Evolutionary conservation across 345 rosid species (phyloP).

Genomic region (Aquilaria malaccensis): DNA sequence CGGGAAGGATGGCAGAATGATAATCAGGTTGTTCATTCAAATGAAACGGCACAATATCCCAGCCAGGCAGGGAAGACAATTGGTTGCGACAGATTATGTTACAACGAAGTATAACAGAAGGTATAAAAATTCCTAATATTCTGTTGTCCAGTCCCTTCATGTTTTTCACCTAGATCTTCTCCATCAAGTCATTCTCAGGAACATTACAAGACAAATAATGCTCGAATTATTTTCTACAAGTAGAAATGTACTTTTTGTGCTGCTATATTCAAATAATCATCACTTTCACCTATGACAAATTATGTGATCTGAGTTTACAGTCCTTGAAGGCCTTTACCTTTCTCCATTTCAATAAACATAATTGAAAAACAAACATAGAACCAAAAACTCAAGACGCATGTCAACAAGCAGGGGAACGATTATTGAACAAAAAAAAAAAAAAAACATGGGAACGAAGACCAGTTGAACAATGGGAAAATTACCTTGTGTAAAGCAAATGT

Average conservation of each 20-base stretch:
- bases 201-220: no score
- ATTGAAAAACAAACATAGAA: not conserved
- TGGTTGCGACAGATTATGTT: no score
- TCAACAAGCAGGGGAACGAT: not conserved
- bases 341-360: not conserved
- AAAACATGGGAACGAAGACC: not conserved
- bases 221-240: not conserved
- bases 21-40: no score
- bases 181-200: no score
- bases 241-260: not conserved
- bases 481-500: slow-evolving; percentile 87
- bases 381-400: not conserved
- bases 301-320: no score
- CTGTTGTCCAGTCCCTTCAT: no score
- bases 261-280: not conserved
- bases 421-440: not conserved
- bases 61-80: no score
- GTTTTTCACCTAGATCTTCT: not conserved
- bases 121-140: no score
- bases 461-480: slow-evolving; percentile 12
- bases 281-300: no score
- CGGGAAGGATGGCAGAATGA: no score
- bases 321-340: not conserved
- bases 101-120: no score
- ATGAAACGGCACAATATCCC: no score